Base-by-base conservation (phyloP, 2,329 filamentous ascomycete species). In the Aureobasidium leucospermi region DNA sequence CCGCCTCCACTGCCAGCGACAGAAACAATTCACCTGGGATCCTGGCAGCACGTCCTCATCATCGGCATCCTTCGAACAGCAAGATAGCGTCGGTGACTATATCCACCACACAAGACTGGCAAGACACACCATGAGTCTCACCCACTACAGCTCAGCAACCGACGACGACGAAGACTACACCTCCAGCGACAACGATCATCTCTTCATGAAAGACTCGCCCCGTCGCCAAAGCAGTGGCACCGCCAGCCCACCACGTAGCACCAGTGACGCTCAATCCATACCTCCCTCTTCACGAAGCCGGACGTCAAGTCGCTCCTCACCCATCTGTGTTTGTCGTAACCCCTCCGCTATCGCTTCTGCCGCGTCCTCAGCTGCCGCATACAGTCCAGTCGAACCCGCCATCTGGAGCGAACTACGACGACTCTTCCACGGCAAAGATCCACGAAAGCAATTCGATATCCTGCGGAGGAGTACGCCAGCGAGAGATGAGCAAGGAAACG, bases 181-280 rank as follows among this genome's bases (percentile, higher is more conserved):
- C 1, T 45, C 39, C 10, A 56, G 52, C 41, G 52, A 46, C 52
- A 56, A 13, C n/a, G 52, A 56, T 31, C 52, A 56, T 32, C 31
- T 56, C 31, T 56, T 46, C 41, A 56, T 56, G 52, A 55, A 55
- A 38, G n/a, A 32, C 5, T 46, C 52, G n/a, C 52, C 52, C 2
- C 52, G 52, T 6, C 39, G 39, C 6, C 16, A 38, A 13, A 38
- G 16, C 19, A 38, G 41, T 11, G 15, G 52, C 31, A 45, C 39
- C 3, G 10, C 39, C 15, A 56, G 41, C 13, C 52, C 41, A 8
- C 19, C 31, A 2, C 31, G 16, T 31, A 31, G 9, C 34, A 29
- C 23, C 19, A n/a, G 3, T 6, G 5, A 53, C 9, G 23, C 9
- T 9, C 19, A 39, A 13, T 6, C 39, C 1, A 42, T 6, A 1